Evolutionary conservation across 73 alveolate species (phyloP).

Genomic region (Paramecium pentaurelia): DNA sequence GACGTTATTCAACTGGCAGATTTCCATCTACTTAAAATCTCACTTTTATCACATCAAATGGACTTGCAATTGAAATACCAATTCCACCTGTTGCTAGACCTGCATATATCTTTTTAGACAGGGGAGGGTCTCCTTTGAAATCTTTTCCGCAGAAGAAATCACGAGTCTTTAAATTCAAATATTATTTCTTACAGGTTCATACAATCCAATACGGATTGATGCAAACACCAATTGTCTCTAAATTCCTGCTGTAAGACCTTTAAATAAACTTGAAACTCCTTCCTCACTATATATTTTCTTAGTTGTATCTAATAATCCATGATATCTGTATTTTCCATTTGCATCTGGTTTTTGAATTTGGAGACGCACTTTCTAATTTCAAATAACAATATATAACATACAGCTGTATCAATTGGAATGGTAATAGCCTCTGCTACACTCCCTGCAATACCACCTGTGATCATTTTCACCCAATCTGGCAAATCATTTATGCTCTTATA

Average conservation of each 20-base stretch:
- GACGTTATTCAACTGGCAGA: conserved; percentile 41
- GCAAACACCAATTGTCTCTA: conserved; percentile 75
- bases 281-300: conserved; percentile 63
- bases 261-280: conserved; percentile 67
- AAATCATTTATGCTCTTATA: conserved; percentile 34
- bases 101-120: conserved; percentile 66
- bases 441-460: conserved; percentile 64
- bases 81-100: conserved; percentile 74
- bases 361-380: conserved; percentile 66
- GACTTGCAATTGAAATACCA: conserved; percentile 76
- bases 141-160: conserved; percentile 60
- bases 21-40: conserved; percentile 68
- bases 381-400: neutral
- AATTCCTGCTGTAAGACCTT: conserved; percentile 72
- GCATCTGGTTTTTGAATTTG: conserved; percentile 60
- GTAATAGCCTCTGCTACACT: conserved; percentile 54
- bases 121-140: conserved; percentile 63
- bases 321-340: conserved; percentile 60
- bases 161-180: neutral
- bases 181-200: conserved; percentile 65
- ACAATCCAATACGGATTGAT: conserved; percentile 73
- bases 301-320: conserved; percentile 64
- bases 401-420: conserved; percentile 78
- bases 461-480: conserved; percentile 59
- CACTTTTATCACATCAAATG: conserved; percentile 75